Conservation (phyloP, 108 stramenopile species). For the Nitzschia sp. region DNA sequence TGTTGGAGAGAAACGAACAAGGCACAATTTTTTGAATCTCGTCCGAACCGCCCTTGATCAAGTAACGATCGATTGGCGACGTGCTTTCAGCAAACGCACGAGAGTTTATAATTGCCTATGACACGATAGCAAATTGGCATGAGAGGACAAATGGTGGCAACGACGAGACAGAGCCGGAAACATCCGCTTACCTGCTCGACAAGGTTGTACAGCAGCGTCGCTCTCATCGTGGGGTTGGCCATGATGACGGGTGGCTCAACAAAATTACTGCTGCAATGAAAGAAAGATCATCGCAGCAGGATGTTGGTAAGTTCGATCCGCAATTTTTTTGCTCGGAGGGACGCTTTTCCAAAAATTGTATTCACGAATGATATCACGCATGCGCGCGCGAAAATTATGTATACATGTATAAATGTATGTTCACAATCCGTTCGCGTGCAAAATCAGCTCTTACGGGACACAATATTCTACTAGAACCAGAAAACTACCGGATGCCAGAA, state of each 20-base stretch:
- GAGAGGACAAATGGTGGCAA: not conserved
- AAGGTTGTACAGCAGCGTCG: not conserved
- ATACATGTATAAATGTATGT: too few relatives aligned
- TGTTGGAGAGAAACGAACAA: slow-evolving; percentile 19
- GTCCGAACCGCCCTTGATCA: not conserved
- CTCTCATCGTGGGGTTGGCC: not conserved
- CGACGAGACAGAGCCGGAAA: not conserved
- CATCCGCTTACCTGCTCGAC: not conserved
- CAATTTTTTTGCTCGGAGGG: too few relatives aligned
- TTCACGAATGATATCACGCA: too few relatives aligned
- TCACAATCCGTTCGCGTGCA: too few relatives aligned
- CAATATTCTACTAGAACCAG: too few relatives aligned
- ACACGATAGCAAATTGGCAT: not conserved
- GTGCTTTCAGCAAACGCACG: not conserved
- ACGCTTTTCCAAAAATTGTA: too few relatives aligned
- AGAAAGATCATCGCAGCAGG: not conserved
- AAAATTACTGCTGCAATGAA: not conserved
- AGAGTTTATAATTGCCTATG: not conserved
- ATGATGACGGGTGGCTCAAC: not conserved
- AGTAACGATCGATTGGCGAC: not conserved
- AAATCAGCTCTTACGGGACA: too few relatives aligned
- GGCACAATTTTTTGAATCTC: not conserved
- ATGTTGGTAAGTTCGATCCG: too few relatives aligned
- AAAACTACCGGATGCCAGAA: too few relatives aligned
- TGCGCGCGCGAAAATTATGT: too few relatives aligned